phyloP scores from a whole-genome alignment of 305 asterid species.

The Fraxinus floribunda region DNA sequence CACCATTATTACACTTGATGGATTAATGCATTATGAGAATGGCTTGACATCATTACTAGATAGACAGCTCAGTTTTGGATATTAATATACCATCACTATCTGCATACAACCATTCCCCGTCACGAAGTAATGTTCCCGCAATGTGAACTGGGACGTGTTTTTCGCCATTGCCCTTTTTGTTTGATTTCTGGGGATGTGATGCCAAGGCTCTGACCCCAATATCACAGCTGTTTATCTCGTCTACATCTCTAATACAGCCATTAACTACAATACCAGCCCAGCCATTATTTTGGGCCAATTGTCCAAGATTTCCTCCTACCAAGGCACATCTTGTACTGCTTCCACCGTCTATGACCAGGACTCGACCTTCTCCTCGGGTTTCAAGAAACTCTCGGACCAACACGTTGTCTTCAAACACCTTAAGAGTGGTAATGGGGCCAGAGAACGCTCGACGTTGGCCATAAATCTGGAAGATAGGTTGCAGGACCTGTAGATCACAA shows the following conservation, averaged over 20 bases:
- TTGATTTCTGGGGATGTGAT: slow-evolving; percentile 72
- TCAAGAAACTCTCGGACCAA: slow-evolving; percentile 75
- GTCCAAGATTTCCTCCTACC: slow-evolving; percentile 77
- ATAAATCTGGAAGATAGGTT: slow-evolving; percentile 72
- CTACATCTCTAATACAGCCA: slow-evolving; percentile 82
- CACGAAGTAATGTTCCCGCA: slow-evolving; percentile 56
- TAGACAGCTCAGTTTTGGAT: slow-evolving; percentile 65
- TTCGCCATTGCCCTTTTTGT: slow-evolving; percentile 67
- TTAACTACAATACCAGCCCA: slow-evolving; percentile 79
- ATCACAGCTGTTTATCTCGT: slow-evolving; percentile 83
- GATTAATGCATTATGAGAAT: background rate
- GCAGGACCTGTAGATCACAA: slow-evolving; percentile 72
- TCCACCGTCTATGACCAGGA: slow-evolving; percentile 81
- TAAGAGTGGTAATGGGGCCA: slow-evolving; percentile 70
- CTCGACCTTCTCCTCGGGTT: slow-evolving; percentile 69
- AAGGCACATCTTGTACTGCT: slow-evolving; percentile 90
- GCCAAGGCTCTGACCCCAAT: slow-evolving; percentile 86
- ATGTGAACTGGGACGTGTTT: slow-evolving; percentile 48
- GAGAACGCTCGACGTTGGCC: slow-evolving; percentile 70
- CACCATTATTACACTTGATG: slow-evolving; percentile 5
- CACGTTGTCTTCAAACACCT: slow-evolving; percentile 81
- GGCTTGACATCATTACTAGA: slow-evolving; percentile 26
- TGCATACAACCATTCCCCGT: slow-evolving; percentile 94
- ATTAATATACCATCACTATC: slow-evolving; percentile 82
- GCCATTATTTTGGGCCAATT: slow-evolving; percentile 72